Evolutionary conservation across 176 grass and related monocot genomes (phyloP).

Genomic region (Juncus effusus): DNA sequence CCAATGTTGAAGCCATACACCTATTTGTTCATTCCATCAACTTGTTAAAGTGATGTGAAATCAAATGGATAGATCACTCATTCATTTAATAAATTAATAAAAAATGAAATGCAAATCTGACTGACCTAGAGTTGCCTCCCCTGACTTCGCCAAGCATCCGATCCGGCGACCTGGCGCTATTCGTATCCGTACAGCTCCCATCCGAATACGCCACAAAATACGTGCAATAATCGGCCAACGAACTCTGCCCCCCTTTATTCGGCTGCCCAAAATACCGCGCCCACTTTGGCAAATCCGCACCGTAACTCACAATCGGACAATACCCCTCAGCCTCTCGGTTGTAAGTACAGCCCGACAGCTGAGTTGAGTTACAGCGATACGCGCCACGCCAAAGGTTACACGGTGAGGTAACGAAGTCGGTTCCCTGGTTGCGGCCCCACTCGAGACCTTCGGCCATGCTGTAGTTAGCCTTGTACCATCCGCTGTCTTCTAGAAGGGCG

Average conservation of each 20-base stretch:
- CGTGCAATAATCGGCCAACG: conserved; percentile 99
- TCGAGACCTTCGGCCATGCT: conserved; percentile 94
- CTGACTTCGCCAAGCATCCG: conserved; percentile 96
- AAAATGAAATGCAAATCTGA: conserved; percentile 8
- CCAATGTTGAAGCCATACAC: conserved; percentile 96
- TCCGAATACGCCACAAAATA: conserved; percentile 99
- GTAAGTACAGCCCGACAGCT: conserved; percentile 95
- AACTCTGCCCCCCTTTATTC: conserved; percentile 76
- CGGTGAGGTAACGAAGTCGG: conserved; percentile 76
- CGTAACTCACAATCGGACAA: conserved; percentile 98
- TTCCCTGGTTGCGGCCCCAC: conserved; percentile 95
- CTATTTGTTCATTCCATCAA: conserved; percentile 34
- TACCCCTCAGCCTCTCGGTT: conserved; percentile 99
- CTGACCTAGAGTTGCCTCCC: conserved; percentile 90
- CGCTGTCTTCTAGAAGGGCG: conserved; percentile 95
- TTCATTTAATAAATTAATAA: conserved; percentile 2
- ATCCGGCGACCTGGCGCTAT: conserved; percentile 89
- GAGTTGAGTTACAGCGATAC: conserved; percentile 89
- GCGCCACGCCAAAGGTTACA: conserved; percentile 93
- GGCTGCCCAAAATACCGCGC: conserved; percentile 87
- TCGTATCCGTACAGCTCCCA: conserved; percentile 95
- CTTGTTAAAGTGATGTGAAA: conserved; percentile 10
- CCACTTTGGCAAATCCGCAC: conserved; percentile 94
- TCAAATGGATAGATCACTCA: conserved; percentile 7
- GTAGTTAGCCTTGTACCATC: conserved; percentile 99